These are phyloP conservation scores for Tubosaeta sp. DNA, from an alignment of 768 basidiomycete species.

Conservation along the genomic window DNA sequence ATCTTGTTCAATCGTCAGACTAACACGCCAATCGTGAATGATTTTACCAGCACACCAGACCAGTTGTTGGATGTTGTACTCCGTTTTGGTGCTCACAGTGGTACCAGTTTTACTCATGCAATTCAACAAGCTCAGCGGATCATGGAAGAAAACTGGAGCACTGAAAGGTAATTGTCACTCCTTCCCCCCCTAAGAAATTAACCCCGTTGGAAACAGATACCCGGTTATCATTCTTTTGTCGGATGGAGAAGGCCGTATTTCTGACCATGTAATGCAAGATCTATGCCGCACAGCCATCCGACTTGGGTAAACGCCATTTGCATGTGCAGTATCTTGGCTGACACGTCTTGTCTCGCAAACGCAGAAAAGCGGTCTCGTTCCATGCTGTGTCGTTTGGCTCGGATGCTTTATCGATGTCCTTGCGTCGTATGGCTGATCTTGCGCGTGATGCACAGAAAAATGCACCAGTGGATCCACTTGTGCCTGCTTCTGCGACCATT, in stretches of 20 bases:
- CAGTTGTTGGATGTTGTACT: slow-evolving; percentile 38
- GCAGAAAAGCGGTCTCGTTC: slow-evolving; percentile 52
- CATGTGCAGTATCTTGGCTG: neutral
- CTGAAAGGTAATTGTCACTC: slow-evolving; percentile 37
- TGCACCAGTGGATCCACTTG: slow-evolving; percentile 27
- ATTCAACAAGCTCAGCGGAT: slow-evolving; percentile 31
- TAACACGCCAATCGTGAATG: too few relatives aligned
- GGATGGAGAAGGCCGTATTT: slow-evolving; percentile 46
- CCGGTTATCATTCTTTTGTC: slow-evolving; percentile 39
- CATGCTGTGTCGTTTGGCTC: slow-evolving; percentile 53
- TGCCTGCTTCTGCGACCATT: slow-evolving; percentile 30
- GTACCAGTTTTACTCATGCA: slow-evolving; percentile 45
- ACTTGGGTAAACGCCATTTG: slow-evolving; percentile 9
- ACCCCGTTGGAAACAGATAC: slow-evolving; percentile 1
- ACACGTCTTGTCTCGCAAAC: neutral
- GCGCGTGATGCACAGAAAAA: slow-evolving; percentile 34
- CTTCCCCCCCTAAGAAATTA: too few relatives aligned
- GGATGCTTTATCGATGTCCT: slow-evolving; percentile 5
- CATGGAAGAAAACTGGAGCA: slow-evolving; percentile 48
- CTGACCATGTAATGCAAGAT: slow-evolving; percentile 19
- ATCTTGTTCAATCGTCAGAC: too few relatives aligned
- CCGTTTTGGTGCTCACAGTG: slow-evolving; percentile 23
- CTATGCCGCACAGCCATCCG: too few relatives aligned
- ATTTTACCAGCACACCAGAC: too few relatives aligned
- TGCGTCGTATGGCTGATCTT: slow-evolving; percentile 53